Conservation (phyloP, 2,329 filamentous ascomycete genomes). For the Aquanectria penicillioides region DNA sequence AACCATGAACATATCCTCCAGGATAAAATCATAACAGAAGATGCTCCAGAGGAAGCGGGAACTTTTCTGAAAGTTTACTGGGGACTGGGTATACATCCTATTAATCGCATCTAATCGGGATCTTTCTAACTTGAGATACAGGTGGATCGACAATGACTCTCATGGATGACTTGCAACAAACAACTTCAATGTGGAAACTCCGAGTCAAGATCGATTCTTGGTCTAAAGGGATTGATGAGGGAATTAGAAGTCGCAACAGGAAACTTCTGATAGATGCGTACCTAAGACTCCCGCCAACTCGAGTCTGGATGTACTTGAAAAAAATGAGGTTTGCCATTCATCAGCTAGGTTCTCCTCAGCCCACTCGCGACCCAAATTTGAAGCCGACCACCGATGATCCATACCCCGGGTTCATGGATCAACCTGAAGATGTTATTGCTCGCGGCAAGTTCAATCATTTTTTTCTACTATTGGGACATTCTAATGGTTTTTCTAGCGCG, state of each 20-base stretch:
- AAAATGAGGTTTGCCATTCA: conserved; percentile 47
- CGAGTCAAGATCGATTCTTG: conserved; percentile 18
- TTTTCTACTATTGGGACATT: neutral
- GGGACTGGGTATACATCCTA: neutral
- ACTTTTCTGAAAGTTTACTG: neutral
- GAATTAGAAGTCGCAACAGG: neutral
- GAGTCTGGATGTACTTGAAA: conserved; percentile 15
- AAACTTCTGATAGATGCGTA: neutral
- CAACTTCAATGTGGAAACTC: neutral
- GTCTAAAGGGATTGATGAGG: conserved; percentile 14
- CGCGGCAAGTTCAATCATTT: neutral
- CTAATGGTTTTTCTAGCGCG: neutral
- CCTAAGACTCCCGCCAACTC: neutral
- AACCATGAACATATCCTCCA: neutral
- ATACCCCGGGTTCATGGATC: too few relatives aligned
- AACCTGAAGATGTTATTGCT: neutral
- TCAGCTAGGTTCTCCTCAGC: too few relatives aligned
- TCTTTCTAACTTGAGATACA: too few relatives aligned
- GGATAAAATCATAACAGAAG: neutral
- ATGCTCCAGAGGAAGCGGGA: neutral
- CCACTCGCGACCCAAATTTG: too few relatives aligned
- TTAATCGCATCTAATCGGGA: too few relatives aligned
- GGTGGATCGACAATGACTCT: neutral
- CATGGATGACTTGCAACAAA: neutral
- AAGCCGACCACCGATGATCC: too few relatives aligned